Conservation (phyloP, 768 basidiomycete species). For the Leucosporidium creatinivorum region DNA sequence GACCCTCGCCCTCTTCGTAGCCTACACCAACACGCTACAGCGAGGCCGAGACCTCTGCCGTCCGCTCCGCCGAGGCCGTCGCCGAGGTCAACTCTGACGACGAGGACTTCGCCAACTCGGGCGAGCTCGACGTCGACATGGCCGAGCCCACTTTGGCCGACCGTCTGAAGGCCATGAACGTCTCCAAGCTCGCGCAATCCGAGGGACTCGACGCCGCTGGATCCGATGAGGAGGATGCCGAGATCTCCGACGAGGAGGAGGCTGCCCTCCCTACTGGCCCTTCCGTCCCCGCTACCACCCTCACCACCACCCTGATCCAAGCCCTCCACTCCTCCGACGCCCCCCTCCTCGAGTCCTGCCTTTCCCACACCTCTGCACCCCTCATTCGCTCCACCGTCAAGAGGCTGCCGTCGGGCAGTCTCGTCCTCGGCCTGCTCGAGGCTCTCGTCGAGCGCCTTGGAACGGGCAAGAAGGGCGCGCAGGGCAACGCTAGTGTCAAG, state of each 20-base stretch:
- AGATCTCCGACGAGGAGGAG: constrained; percentile 34
- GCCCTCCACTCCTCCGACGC: constrained; percentile 92
- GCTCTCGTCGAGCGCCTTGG: constrained; percentile 85
- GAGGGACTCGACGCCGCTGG: not conserved
- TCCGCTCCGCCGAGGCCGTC: constrained; percentile 60
- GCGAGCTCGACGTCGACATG: constrained; percentile 71
- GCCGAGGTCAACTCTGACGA: constrained; percentile 42
- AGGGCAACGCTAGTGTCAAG: constrained; percentile 55
- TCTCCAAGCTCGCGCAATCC: constrained; percentile 37
- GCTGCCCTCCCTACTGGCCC: constrained; percentile 25
- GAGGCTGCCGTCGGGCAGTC: constrained; percentile 66
- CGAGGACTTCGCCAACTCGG: constrained; percentile 48
- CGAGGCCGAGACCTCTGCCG: constrained; percentile 48
- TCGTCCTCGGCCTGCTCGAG: constrained; percentile 74
- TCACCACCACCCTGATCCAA: constrained; percentile 90
- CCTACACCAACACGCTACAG: constrained; percentile 27
- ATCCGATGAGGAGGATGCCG: constrained; percentile 38
- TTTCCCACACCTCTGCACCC: constrained; percentile 69
- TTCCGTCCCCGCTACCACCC: constrained; percentile 62
- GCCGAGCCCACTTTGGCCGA: constrained; percentile 90
- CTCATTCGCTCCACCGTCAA: constrained; percentile 82
- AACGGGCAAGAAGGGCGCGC: constrained; percentile 51
- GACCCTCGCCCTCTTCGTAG: not conserved
- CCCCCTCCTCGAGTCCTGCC: constrained; percentile 74
- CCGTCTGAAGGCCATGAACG: constrained; percentile 67